These are phyloP conservation scores for Triangularia setosa DNA, from an alignment of 2,329 filamentous ascomycete genomes.

Conservation along the genomic window DNA sequence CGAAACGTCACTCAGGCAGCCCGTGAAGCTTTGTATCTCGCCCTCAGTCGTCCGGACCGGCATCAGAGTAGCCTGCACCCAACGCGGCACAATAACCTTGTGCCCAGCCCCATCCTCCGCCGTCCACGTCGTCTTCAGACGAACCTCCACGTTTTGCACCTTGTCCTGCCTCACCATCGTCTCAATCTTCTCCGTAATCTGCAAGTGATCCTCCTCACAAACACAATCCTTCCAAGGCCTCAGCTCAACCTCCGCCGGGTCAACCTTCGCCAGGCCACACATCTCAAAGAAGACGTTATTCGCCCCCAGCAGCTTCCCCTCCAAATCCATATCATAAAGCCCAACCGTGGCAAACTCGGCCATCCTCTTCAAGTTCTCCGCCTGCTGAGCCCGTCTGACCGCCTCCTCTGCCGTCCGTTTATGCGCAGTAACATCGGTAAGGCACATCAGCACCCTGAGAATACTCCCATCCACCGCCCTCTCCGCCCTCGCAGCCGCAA, in stretches of 20 bases:
- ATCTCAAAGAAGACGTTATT: conserved; percentile 53
- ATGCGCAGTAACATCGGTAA: conserved; percentile 50
- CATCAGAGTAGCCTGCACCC: conserved; percentile 49
- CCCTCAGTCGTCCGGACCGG: conserved; percentile 46
- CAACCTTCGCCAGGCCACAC: conserved; percentile 45
- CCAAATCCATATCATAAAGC: conserved; percentile 52
- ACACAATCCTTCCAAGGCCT: conserved; percentile 45
- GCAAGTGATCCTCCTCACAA: conserved; percentile 40
- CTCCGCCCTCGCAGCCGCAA: conserved; percentile 47
- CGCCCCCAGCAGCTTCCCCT: conserved; percentile 46
- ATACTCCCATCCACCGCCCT: conserved; percentile 40
- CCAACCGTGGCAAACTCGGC: conserved; percentile 52
- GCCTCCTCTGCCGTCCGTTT: conserved; percentile 48
- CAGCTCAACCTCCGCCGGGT: conserved; percentile 35
- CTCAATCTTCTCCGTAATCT: conserved; percentile 38
- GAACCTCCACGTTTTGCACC: conserved; percentile 45
- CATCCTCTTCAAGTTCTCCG: conserved; percentile 51
- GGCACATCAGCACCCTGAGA: conserved; percentile 44
- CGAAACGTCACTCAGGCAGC: conserved; percentile 48
- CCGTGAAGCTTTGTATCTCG: conserved; percentile 45
- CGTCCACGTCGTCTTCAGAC: conserved; percentile 45
- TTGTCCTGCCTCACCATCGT: conserved; percentile 39
- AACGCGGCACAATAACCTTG: conserved; percentile 42
- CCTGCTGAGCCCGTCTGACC: conserved; percentile 46
- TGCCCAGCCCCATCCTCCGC: conserved; percentile 44